Evolutionary conservation across 2,329 filamentous ascomycete species (phyloP).

Genomic region (Trematosphaeria pertusa): DNA sequence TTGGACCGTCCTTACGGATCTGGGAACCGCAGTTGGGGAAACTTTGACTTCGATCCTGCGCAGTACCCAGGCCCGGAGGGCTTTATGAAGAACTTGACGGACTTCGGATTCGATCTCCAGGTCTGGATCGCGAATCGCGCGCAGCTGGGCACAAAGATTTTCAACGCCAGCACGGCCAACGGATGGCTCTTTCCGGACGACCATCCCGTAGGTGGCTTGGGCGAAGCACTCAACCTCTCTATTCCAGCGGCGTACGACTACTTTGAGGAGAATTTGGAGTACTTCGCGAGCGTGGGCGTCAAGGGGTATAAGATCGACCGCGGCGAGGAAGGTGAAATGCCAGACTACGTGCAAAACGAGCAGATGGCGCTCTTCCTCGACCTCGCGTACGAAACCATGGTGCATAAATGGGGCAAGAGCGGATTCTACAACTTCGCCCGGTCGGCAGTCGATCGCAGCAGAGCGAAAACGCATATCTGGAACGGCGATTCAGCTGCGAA

Average conservation of each 20-base stretch:
- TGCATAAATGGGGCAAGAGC: slow-evolving; percentile 33
- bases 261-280: slow-evolving; percentile 35
- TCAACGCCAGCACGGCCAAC: slow-evolving; percentile 35
- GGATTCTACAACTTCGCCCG: slow-evolving; percentile 47
- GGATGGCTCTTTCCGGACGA: slow-evolving; percentile 42
- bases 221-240: slow-evolving; percentile 46
- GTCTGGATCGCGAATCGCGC: slow-evolving; percentile 49
- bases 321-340: slow-evolving; percentile 50
- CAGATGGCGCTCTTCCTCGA: slow-evolving; percentile 43
- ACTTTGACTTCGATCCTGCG: slow-evolving; percentile 47
- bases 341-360: slow-evolving; percentile 45
- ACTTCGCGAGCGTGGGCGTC: slow-evolving; percentile 44
- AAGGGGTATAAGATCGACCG: slow-evolving; percentile 50
- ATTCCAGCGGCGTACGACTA: slow-evolving; percentile 47
- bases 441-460: slow-evolving; percentile 41
- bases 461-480: slow-evolving; percentile 42
- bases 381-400: slow-evolving; percentile 44
- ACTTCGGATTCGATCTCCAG: slow-evolving; percentile 44
- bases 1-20: slow-evolving; percentile 45
- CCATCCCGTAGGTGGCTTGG: slow-evolving; percentile 32
- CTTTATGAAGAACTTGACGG: slow-evolving; percentile 43
- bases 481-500: slow-evolving; percentile 46
- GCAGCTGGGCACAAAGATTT: slow-evolving; percentile 40
- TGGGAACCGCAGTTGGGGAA: slow-evolving; percentile 37
- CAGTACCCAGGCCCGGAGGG: slow-evolving; percentile 39